Conservation (phyloP, 1,284 basidiomycete species). For the Takashimella koratensis region DNA sequence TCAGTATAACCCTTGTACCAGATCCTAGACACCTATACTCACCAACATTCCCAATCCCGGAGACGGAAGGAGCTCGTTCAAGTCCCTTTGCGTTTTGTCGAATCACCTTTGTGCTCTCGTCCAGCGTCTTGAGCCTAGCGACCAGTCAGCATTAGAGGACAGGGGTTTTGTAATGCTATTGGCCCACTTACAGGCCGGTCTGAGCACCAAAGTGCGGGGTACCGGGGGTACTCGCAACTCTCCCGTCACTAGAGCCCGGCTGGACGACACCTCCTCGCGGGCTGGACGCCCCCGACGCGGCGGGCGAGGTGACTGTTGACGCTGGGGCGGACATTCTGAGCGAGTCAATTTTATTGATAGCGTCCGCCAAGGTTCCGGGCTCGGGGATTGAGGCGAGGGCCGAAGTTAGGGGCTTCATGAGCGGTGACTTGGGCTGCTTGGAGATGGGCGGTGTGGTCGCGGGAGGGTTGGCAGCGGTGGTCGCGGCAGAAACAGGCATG, state of each 20-base stretch:
- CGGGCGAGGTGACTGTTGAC: conserved; percentile 24
- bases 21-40: conserved; percentile 5
- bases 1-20: neutral
- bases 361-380: conserved; percentile 37
- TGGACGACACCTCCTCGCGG: conserved; percentile 17
- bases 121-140: conserved; percentile 40
- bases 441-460: neutral
- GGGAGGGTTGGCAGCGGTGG: neutral
- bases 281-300: conserved; percentile 32
- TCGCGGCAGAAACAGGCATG: no score
- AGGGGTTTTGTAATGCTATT: no score
- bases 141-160: neutral
- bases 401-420: conserved; percentile 9
- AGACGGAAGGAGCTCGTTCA: conserved; percentile 46
- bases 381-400: conserved; percentile 13
- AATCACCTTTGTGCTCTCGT: conserved; percentile 46
- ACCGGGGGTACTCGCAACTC: conserved; percentile 31
- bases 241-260: conserved; percentile 5
- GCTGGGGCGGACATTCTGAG: conserved; percentile 35
- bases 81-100: conserved; percentile 41
- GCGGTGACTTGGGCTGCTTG: conserved; percentile 11
- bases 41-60: conserved; percentile 50
- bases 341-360: conserved; percentile 41
- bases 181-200: conserved; percentile 40
- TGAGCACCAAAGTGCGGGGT: conserved; percentile 50